A percentile compares a stretch with the other conserved stretches of the same genome.
Conservation (phyloP, 73 alveolate species). For the Blepharisma stoltei region DNA sequence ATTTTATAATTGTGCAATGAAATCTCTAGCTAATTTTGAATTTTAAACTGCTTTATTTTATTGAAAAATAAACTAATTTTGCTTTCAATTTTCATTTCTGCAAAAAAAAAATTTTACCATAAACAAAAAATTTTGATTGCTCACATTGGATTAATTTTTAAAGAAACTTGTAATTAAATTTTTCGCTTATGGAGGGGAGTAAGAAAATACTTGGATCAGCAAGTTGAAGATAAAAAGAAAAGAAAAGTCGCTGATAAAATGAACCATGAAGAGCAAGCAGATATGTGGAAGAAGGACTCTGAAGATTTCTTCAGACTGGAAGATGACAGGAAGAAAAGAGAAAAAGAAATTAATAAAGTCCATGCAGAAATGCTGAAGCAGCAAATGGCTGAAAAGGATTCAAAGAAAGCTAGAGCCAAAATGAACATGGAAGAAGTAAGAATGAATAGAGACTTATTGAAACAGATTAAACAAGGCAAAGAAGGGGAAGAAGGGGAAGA, state of each 20-base stretch:
- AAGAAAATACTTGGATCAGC: slow-evolving; percentile 44
- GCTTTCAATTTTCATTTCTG: too few species aligned
- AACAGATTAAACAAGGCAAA: slow-evolving; percentile 16
- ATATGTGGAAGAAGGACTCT: slow-evolving; percentile 56
- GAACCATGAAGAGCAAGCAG: slow-evolving; percentile 54
- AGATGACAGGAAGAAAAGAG: slow-evolving; percentile 36
- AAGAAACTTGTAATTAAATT: too few species aligned
- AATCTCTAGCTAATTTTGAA: too few species aligned
- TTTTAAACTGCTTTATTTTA: too few species aligned
- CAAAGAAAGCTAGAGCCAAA: slow-evolving; percentile 35
- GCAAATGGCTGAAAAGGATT: slow-evolving; percentile 59
- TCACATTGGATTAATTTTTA: too few species aligned
- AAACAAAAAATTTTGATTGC: too few species aligned
- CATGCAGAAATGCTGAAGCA: slow-evolving; percentile 54
- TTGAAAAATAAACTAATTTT: too few species aligned
- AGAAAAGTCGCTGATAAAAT: slow-evolving; percentile 50
- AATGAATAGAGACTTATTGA: slow-evolving; percentile 48
- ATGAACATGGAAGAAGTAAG: slow-evolving; percentile 50
- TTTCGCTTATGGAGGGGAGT: too few species aligned
- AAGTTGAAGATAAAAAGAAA: slow-evolving; percentile 55
- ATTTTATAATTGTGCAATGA: too few species aligned
- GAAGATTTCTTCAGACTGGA: slow-evolving; percentile 49
- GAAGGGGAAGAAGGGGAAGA: too few species aligned
- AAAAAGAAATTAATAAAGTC: slow-evolving; percentile 44
- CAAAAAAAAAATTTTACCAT: too few species aligned